These are phyloP conservation scores for Microsporum audouinii DNA, from an alignment of 2,329 filamentous ascomycete species.

Conservation along the genomic window DNA sequence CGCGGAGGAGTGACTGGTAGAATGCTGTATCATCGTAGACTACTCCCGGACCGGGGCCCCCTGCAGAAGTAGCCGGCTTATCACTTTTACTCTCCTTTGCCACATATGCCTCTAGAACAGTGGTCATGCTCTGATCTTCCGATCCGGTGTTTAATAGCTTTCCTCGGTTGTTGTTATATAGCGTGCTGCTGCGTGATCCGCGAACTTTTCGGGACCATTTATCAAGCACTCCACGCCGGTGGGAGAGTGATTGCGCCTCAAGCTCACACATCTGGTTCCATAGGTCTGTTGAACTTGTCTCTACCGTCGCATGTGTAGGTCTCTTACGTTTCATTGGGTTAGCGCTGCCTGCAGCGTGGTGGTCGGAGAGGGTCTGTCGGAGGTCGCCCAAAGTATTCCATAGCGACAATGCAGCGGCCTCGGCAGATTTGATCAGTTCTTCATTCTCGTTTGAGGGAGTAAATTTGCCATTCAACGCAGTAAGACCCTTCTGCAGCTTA, in stretches of 20 bases:
- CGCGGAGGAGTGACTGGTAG: constrained; percentile 84
- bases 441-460: constrained; percentile 17
- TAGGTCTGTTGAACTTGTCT: constrained; percentile 51
- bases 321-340: constrained; percentile 39
- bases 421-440: constrained; percentile 59
- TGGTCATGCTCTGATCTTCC: constrained; percentile 41
- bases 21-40: constrained; percentile 94
- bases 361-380: constrained; percentile 29
- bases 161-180: constrained; percentile 40
- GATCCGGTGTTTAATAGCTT: constrained; percentile 48
- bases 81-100: constrained; percentile 28
- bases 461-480: constrained; percentile 45
- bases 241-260: constrained; percentile 48
- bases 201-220: constrained; percentile 83
- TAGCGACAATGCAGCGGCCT: constrained; percentile 72
- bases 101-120: constrained; percentile 35
- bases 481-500: constrained; percentile 79
- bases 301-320: constrained; percentile 36
- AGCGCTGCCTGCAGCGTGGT: constrained; percentile 22
- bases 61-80: constrained; percentile 3
- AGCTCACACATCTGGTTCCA: constrained; percentile 60
- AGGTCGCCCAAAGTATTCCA: constrained; percentile 56
- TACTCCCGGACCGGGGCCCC: constrained; percentile 44
- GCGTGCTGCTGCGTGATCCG: constrained; percentile 35
- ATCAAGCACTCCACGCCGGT: constrained; percentile 63